These are phyloP conservation scores for Candida pseudofarinosa DNA, from an alignment of 805 yeast species.

Conservation along the genomic window DNA sequence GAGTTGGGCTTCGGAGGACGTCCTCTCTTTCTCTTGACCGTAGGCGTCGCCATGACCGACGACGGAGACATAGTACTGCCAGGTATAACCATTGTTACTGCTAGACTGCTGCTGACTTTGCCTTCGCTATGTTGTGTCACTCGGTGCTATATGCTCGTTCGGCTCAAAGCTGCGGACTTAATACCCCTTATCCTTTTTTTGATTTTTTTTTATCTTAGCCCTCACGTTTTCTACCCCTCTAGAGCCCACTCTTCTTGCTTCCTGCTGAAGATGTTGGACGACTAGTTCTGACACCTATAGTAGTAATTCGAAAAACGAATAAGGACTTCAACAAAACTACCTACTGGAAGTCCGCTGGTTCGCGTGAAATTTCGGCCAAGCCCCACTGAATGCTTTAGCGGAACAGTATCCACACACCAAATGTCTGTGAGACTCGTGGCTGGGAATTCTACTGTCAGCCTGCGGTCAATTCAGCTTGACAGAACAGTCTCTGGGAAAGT, in stretches of 20 bases:
- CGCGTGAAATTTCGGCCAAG: too few species aligned
- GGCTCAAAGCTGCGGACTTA: not conserved
- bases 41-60: constrained; percentile 10
- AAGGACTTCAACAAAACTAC: too few species aligned
- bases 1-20: constrained; percentile 43
- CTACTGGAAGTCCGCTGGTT: not conserved
- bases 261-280: not conserved
- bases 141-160: too few species aligned
- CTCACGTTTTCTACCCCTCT: not conserved
- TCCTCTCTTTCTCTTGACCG: constrained; percentile 40
- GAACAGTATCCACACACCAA: too few species aligned
- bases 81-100: not conserved
- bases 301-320: too few species aligned
- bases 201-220: not conserved
- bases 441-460: too few species aligned
- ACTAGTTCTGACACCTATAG: not conserved
- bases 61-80: not conserved
- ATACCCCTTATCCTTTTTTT: not conserved
- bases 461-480: too few species aligned
- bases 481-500: too few species aligned
- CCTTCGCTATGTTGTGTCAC: too few species aligned
- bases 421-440: too few species aligned
- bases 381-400: too few species aligned
- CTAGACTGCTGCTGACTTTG: too few species aligned
- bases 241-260: not conserved